Base-by-base conservation (phyloP, 345 rosid genomes). In the Melaleuca quinquenervia region DNA sequence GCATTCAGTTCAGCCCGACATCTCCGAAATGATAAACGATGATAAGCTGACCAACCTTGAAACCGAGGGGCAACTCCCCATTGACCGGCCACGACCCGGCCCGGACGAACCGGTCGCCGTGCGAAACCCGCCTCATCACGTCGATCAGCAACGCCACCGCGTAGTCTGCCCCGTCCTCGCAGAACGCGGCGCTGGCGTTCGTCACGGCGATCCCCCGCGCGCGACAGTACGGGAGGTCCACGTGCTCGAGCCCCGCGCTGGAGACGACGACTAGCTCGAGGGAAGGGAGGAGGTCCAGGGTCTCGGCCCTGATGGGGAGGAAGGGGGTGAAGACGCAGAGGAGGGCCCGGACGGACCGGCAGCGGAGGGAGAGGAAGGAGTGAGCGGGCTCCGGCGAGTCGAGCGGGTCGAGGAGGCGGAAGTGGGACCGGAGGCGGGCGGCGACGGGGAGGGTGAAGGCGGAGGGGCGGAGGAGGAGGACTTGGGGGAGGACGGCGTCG, bases 221-320 rank as follows among this genome's bases (percentile, higher is more conserved):
- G 36, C 90, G 90, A 85, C 93, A 92, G 85, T 91, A 92, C 12
- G 41, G 58, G 51, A 92, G 89, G 88, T 91, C 93, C 50, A 91
- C 51, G 27, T 92, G 90, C 83, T 90, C 93, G 15, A 89, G 16
- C 51, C 94, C 93, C 32, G 87, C 87, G 89, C 89, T 88, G 82
- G 91, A 52, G 41, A 85, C 86, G 64, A 92, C 92, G 60, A 92
- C 64, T 7, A 92, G 75, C 74, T 89, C 80, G n/a, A 91, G 85
- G 74, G 83, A 82, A 16, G 91, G 91, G 56, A 91, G 86, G 85
- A 86, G 89, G 58, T 85, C 82, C 50, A 91, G 88, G 60, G 74
- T 84, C 22, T 75, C 82, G 86, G 89, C 58, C 48, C 85, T 85
- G 85, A 92, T 48, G 32, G 91, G 91, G 36, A 70, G 48, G 24